Evolutionary conservation across 192 early-diverging fungal species (phyloP).

Genomic region (Coemansia sp.): DNA sequence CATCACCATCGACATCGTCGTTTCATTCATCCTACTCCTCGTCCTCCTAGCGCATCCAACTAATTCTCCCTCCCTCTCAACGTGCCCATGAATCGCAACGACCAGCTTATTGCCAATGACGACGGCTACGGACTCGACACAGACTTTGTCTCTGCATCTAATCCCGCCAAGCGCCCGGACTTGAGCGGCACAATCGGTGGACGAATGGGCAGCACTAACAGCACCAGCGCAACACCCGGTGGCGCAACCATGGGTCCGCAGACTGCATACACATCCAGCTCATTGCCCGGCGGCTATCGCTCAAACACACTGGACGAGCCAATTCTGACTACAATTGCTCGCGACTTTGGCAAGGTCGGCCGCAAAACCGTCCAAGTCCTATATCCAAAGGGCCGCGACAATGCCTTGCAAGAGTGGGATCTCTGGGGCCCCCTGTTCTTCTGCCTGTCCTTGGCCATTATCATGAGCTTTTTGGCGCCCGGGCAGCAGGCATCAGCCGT

Average conservation of each 20-base stretch:
- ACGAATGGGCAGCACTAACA: constrained; percentile 14
- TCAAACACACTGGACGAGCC: constrained; percentile 94
- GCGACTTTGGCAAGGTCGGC: constrained; percentile 45
- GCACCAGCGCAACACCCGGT: constrained; percentile 1
- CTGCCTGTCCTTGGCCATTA: constrained; percentile 87
- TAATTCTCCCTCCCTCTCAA: background rate
- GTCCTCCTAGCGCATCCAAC: background rate
- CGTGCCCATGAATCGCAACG: constrained; percentile 33
- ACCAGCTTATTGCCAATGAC: constrained; percentile 53
- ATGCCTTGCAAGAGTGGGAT: constrained; percentile 71
- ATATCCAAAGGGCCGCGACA: constrained; percentile 46
- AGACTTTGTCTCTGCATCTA: constrained; percentile 19
- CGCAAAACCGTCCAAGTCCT: constrained; percentile 46
- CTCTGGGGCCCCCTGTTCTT: constrained; percentile 96
- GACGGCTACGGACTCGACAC: constrained; percentile 46
- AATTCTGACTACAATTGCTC: constrained; percentile 87
- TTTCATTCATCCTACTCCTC: background rate
- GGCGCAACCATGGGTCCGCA: constrained; percentile 31
- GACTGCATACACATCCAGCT: constrained; percentile 32
- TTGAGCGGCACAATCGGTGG: constrained; percentile 54
- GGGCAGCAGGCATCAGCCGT: constrained; percentile 79
- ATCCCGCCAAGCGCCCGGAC: constrained; percentile 35
- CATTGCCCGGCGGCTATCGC: constrained; percentile 54
- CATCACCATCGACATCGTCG: no score
- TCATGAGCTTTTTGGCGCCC: constrained; percentile 78